Evolutionary conservation across 225 moss, liverwort and hornwort genomes (phyloP).

Genomic region (Neckera pumila): DNA sequence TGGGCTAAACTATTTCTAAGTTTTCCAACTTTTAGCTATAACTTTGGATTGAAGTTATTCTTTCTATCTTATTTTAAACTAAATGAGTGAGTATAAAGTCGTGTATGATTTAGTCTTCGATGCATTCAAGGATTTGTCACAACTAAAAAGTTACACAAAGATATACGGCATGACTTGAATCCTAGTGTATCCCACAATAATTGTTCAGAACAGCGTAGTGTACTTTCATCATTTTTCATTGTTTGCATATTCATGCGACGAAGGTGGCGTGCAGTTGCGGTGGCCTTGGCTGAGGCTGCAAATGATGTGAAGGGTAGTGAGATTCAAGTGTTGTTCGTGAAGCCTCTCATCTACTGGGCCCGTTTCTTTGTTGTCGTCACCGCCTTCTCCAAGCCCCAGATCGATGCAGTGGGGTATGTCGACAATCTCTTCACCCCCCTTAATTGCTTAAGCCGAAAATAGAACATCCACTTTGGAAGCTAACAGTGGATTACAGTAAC

Average conservation of each 20-base stretch:
- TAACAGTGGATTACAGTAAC: background rate
- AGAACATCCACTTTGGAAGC: background rate
- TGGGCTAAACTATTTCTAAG: background rate
- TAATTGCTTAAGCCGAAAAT: background rate
- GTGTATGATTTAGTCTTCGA: background rate
- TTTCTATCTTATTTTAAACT: no score
- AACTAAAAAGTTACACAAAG: background rate
- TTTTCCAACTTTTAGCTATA: background rate
- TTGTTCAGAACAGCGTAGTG: background rate
- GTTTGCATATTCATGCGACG: background rate
- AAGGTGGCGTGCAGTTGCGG: conserved; percentile 52
- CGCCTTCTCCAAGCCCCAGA: conserved; percentile 83
- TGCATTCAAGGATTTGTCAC: no score
- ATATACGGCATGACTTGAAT: background rate
- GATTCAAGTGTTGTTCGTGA: conserved; percentile 78
- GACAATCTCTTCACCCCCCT: background rate
- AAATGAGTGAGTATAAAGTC: background rate
- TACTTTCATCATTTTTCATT: background rate
- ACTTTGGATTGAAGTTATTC: no score
- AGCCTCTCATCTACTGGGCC: conserved; percentile 90
- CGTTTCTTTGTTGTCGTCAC: conserved; percentile 87
- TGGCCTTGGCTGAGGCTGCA: conserved; percentile 73
- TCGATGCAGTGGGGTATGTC: conserved; percentile 75
- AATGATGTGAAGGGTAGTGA: conserved; percentile 86
- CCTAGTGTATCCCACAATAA: background rate